Evolutionary conservation across 192 early-diverging fungal species (phyloP), one percentile per base, ranked within the genome.

Genomic region (Pilaira anomala): DNA sequence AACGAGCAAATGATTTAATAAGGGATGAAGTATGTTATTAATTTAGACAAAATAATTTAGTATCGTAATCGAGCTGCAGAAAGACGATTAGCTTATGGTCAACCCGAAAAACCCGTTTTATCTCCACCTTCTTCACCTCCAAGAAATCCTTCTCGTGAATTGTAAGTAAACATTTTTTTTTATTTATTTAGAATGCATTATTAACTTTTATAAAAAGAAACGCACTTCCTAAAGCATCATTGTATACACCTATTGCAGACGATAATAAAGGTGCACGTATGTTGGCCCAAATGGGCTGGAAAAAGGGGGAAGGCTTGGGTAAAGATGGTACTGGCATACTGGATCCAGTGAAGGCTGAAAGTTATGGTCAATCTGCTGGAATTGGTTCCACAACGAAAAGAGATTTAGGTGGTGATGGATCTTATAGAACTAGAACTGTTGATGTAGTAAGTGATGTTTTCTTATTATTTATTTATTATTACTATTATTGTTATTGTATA

Each of bases 281-380:
- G 84, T 78, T 98, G 81, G 72, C 84, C 41, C 92, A 87, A 56
- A 93, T 94, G 90, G 95, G 95, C 18, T 98, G 89, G 83, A 83
- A 81, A 61, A 80, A 79, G 26, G 96, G 96, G 21, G 78, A 92
- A 76, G 94, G 95, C 39, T 76, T 98, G 19, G 96, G 96, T 0
- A 80, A 77, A 63, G 85, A 91, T n/a, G 90, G 93, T 7, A 69
- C 78, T 30, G 96, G 96, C 45, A 96, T 95, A 24, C 79, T 92
- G 4, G 86, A 92, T 40, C 96, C 96, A 13, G 88, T 98, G 22
- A 86, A 91, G 48, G 88, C 90, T 11, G 90, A 90, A 26, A 64
- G 72, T 2, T 78, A 82, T 53, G 61, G 67, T 13, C 68, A 75
- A 48, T 73, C 72, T 30, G 79, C 75, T 16, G 78, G 78, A 13